A percentile compares a stretch with the other conserved stretches of the same genome.
Evolutionary conservation across 192 early-diverging fungal genomes (phyloP).

Genomic region (Gonapodya sp.): DNA sequence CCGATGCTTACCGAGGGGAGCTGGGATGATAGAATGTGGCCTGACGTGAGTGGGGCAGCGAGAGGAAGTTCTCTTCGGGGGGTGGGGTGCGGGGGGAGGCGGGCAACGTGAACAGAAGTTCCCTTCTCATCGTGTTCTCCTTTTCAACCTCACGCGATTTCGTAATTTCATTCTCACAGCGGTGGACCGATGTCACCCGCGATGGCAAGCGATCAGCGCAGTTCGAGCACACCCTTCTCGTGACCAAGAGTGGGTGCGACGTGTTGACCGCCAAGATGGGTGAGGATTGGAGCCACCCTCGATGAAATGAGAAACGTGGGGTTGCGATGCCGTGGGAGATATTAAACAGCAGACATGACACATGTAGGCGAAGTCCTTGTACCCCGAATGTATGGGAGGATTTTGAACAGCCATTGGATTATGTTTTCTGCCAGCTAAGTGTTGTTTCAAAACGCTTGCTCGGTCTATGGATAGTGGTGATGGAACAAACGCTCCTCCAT

Average conservation of each 20-base stretch:
- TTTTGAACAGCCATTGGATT: too few species aligned
- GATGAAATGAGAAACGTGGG: not conserved
- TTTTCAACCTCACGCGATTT: not conserved
- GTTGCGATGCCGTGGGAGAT: too few species aligned
- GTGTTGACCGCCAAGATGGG: slow-evolving; percentile 50
- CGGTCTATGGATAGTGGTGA: too few species aligned
- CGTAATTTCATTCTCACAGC: not conserved
- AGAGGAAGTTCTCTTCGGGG: too few species aligned
- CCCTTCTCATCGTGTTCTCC: not conserved
- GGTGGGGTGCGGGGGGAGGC: too few species aligned
- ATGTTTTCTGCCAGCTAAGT: too few species aligned
- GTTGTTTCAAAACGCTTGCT: too few species aligned
- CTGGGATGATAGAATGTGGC: slow-evolving; percentile 41
- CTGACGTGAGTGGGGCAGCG: slow-evolving; percentile 17
- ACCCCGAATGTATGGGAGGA: too few species aligned
- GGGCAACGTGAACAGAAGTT: too few species aligned
- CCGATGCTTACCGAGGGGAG: slow-evolving; percentile 92
- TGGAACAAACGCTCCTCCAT: too few species aligned
- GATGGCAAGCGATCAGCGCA: slow-evolving; percentile 95
- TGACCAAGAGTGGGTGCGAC: slow-evolving; percentile 87
- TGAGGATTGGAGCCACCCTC: not conserved
- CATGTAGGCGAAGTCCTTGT: too few species aligned
- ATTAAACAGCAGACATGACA: too few species aligned
- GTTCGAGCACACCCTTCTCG: slow-evolving; percentile 92
- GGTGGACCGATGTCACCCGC: slow-evolving; percentile 79